Conservation (phyloP, 2,329 filamentous ascomycete genomes). For the Penicillium sp. region DNA sequence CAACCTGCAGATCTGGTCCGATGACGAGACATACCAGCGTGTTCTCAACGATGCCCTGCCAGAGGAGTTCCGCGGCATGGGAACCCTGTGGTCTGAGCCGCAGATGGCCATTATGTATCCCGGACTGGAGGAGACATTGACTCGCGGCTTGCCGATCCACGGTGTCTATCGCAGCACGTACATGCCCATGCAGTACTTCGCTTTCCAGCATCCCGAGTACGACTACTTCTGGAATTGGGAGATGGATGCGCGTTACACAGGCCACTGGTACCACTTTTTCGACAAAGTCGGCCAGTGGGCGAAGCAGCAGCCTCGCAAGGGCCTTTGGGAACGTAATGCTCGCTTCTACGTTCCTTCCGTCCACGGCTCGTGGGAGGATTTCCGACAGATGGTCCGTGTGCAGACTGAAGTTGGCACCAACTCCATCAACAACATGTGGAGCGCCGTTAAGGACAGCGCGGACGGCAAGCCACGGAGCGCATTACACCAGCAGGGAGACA, state of each 20-base stretch:
- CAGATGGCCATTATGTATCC: slow-evolving; percentile 92
- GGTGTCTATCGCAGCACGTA: slow-evolving; percentile 89
- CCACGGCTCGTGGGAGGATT: slow-evolving; percentile 76
- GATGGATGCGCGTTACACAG: slow-evolving; percentile 73
- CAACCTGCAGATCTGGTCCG: slow-evolving; percentile 74
- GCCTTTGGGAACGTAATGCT: slow-evolving; percentile 74
- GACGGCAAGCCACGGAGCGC: slow-evolving; percentile 24
- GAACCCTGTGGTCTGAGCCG: slow-evolving; percentile 87
- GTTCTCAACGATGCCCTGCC: slow-evolving; percentile 69
- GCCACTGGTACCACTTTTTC: slow-evolving; percentile 77
- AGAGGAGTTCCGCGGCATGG: slow-evolving; percentile 80
- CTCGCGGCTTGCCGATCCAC: slow-evolving; percentile 71
- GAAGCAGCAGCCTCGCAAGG: slow-evolving; percentile 69
- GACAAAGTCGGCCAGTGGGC: slow-evolving; percentile 67
- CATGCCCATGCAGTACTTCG: slow-evolving; percentile 94
- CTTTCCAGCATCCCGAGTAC: slow-evolving; percentile 73
- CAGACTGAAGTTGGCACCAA: slow-evolving; percentile 68
- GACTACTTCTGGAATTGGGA: slow-evolving; percentile 87
- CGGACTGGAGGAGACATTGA: slow-evolving; percentile 74
- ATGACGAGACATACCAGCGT: slow-evolving; percentile 66
- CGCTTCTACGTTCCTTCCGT: slow-evolving; percentile 74
- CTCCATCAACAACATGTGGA: slow-evolving; percentile 65
- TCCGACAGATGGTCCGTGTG: slow-evolving; percentile 70
- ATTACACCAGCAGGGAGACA: slow-evolving; percentile 47
- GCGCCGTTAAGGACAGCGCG: slow-evolving; percentile 38